A percentile compares a stretch with the other conserved stretches of the same genome.
These are phyloP conservation scores for Solanum clarkiae DNA, from an alignment of 257 asterid genomes.

Conservation along the genomic window DNA sequence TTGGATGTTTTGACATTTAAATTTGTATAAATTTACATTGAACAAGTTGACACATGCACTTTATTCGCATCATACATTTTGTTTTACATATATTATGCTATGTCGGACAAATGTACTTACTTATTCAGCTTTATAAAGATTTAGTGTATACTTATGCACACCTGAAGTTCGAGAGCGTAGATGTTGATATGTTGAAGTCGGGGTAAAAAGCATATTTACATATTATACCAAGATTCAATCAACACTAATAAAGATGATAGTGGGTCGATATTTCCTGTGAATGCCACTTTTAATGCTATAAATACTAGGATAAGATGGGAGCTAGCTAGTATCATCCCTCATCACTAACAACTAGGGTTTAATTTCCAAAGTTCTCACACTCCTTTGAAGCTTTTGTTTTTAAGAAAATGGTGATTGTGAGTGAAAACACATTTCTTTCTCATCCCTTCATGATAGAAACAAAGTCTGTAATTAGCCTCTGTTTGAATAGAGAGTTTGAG, in stretches of 20 bases:
- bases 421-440: neutral
- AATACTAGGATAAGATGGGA: neutral
- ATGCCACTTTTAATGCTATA: neutral
- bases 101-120: too few species aligned
- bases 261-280: neutral
- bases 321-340: neutral
- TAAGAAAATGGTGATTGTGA: neutral
- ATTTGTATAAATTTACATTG: too few species aligned
- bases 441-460: neutral
- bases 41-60: too few species aligned
- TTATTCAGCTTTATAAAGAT: too few species aligned
- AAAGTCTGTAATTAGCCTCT: neutral
- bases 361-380: neutral
- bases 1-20: too few species aligned
- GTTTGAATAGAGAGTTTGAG: neutral
- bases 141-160: too few species aligned
- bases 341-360: neutral
- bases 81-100: too few species aligned
- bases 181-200: too few species aligned
- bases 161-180: too few species aligned
- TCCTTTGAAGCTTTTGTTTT: neutral
- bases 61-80: too few species aligned
- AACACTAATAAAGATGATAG: neutral
- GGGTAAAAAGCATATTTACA: too few species aligned
- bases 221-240: neutral